Evolutionary conservation across 768 basidiomycete genomes (phyloP), one percentile per base, ranked within the genome.

Genomic region (Baorangia bicolor): DNA sequence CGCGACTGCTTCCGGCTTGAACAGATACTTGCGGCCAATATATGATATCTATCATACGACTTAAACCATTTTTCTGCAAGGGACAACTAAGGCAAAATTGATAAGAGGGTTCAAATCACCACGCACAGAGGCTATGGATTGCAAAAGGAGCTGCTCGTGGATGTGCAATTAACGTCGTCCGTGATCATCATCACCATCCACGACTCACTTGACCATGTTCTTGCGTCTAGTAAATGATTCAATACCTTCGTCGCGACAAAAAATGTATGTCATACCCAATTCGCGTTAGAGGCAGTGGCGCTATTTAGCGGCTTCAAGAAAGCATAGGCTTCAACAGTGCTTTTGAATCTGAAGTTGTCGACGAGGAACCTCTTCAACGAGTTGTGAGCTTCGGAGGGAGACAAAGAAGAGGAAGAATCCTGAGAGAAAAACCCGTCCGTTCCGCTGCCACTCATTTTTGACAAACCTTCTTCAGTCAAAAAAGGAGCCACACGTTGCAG

Each of bases 151-250:
- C 75, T 81, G 52, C 0, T 43, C n/a, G 8, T 1, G 6, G 35
- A 49, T 33, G 30, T 27, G 14, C 3, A 7, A 51, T 57, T 20
- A 63, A 53, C 25, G 56, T 50, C 23, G 33, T 20, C 7, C 12
- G 52, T 53, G n/a, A 54, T 40, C 8, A 50, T 48, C 28, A 53
- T 44, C 38, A 31, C 35, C 30, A 34, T 47, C 10, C 48, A 55
- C 41, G 13, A 57, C 71, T 57, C 56, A 83, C 81, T 70, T 83
- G 82, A 6, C 78, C 80, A 54, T 82, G 81, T 58, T 81, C 77
- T 28, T 73, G 66, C 14, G 76, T 75, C 78, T 82, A 49, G 27
- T 5, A 40, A 37, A 35, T 33, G 44, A 38, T 11, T 60, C 49
- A 59, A 40, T 27, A 42, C 25, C 14, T 27, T 23, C 10, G 4